Conservation (phyloP, 2,329 filamentous ascomycete species). For the Cercospora berteroae region DNA sequence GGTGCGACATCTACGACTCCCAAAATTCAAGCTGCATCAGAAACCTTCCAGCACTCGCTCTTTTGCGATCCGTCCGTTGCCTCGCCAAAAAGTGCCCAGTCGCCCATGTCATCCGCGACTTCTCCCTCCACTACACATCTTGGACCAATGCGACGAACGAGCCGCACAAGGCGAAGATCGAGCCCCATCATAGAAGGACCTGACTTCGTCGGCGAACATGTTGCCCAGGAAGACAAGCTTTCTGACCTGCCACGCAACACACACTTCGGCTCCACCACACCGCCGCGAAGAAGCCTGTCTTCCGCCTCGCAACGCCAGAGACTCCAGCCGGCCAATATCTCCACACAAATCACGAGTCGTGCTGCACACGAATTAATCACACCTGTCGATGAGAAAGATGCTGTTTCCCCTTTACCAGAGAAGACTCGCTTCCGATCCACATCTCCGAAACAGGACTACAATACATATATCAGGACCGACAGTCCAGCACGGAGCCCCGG, state of each 20-base stretch:
- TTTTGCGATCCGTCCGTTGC: slow-evolving; percentile 29
- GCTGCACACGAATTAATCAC: slow-evolving; percentile 11
- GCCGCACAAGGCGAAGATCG: slow-evolving; percentile 24
- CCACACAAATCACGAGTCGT: background rate
- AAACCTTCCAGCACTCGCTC: slow-evolving; percentile 33
- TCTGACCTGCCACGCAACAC: slow-evolving; percentile 30
- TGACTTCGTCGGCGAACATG: slow-evolving; percentile 4
- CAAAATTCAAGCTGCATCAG: slow-evolving; percentile 25
- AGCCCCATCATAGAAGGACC: slow-evolving; percentile 16
- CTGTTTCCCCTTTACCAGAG: slow-evolving; percentile 29
- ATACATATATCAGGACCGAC: background rate
- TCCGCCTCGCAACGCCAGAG: slow-evolving; percentile 13
- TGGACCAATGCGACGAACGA: slow-evolving; percentile 17
- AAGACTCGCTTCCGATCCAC: slow-evolving; percentile 25
- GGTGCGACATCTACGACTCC: slow-evolving; percentile 14
- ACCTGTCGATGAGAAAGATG: slow-evolving; percentile 25
- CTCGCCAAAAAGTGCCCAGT: background rate
- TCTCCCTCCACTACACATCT: slow-evolving; percentile 8
- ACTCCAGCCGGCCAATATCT: slow-evolving; percentile 18
- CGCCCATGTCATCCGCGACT: background rate
- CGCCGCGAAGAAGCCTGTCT: slow-evolving; percentile 17
- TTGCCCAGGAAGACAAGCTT: slow-evolving; percentile 28
- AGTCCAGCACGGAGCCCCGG: slow-evolving; percentile 7
- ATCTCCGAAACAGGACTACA: slow-evolving; percentile 9
- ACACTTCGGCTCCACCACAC: slow-evolving; percentile 24